Base-by-base conservation (phyloP, 148 eudicot species). In the Nepenthes mirabilis region DNA sequence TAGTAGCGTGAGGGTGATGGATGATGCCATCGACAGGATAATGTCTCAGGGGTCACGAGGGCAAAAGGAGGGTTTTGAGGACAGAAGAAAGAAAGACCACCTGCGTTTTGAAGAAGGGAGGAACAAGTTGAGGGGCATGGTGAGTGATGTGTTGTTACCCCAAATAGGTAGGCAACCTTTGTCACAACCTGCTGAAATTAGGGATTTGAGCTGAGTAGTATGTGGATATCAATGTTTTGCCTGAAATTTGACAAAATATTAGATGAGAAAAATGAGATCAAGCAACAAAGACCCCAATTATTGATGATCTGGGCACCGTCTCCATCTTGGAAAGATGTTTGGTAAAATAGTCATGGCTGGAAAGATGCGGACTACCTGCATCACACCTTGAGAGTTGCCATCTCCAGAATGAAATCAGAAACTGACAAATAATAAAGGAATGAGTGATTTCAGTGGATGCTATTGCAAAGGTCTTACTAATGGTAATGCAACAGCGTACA, bases 21-120 rank as follows among this genome's bases (percentile, higher is more conserved):
- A 76, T 9, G 56, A 47, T 14, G n/a, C 47, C 34, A 56, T 61
- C 14, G 62, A 64, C 55, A 37, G 65, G 59, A 43, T 55, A 57
- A 6, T 63, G 9, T 55, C 61, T 59, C 50, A 65, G 43, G 59
- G 63, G 23, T 12, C 68, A 57, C 64, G n/a, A 51, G 37, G 37
- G 36, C 65, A 66, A 65, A 56, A 45, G 60, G 62, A 59, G 51
- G 53, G 7, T 63, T 7, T 47, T 13, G 62, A 52, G 12, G 74
- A 75, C 8, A 66, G 45, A 49, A 59, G 54, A 47, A 70, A 37
- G 56, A 70, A 23, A 37, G 69, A 48, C 12, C 59, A 58, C 49
- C 37, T 66, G 37, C 47, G 43, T 35, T 61, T 63, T 37, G 66
- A 72, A 62, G 64, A 69, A 60, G 77, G 66, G 47, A 72, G 67